Base-by-base conservation (phyloP, 345 rosid genomes). In the Murraya paniculata region DNA sequence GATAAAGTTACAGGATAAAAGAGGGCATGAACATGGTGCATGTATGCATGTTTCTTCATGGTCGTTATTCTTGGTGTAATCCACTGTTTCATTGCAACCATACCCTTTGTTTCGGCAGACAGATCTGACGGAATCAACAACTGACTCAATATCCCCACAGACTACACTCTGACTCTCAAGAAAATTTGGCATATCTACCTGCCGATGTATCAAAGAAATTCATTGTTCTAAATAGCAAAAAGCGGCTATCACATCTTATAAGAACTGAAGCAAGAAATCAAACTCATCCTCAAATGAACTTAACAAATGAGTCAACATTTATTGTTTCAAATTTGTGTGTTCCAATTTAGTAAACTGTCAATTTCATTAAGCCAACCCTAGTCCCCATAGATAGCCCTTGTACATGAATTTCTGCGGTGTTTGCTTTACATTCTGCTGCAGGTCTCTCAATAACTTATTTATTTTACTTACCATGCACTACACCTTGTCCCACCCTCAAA, bases 1-100 rank as follows among this genome's bases (percentile, higher is more conserved):
- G 0, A 80, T 22, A 30, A 82, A 85, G 38, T 74, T 78, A 82
- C 92, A 89, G 53, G 79, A 73, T 62, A 80, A 35, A 56, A 79
- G 33, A 1, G 92, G 92, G 83, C 92, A 89, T n/a, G 76, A 59
- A 41, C 88, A 89, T 1, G 91, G 86, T 5, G 80, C 72, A 64
- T 77, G 77, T 64, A 39, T n/a, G 76, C 89, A 88, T 57, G 59
- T 73, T 77, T 81, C 79, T 24, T 86, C 85, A 45, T 86, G 91
- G 18, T 75, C 77, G 35, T 39, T 39, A 39, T 75, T 86, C 77
- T 80, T 81, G 7, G 31, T 24, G 36, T 77, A 84, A 30, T 53
- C 73, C 28, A 86, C 24, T 4, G 73, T 79, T 68, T 86, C 88
- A 70, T 38, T 76, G 80, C 91, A 86, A 4, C 89, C 91, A 39